Conservation (phyloP, 1,284 basidiomycete species). For the Cryptococcus sp. region DNA sequence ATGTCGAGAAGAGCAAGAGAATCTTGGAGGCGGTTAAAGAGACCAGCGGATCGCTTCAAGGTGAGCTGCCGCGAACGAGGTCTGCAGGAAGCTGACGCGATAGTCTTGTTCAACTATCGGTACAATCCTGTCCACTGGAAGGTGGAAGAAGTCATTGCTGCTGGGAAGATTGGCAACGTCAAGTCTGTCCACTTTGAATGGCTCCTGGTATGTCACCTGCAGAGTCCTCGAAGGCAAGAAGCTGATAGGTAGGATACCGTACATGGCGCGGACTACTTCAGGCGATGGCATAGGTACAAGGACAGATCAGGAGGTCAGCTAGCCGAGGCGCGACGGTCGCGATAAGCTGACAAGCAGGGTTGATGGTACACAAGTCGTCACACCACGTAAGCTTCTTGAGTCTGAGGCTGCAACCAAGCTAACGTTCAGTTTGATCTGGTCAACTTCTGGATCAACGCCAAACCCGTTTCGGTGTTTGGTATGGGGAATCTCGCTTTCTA, state of each 20-base stretch:
- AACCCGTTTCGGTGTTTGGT: conserved; percentile 53
- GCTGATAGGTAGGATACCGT: conserved; percentile 41
- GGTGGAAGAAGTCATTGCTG: conserved; percentile 52
- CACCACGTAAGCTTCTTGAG: conserved; percentile 47
- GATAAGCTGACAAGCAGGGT: conserved; percentile 6
- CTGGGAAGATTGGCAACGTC: conserved; percentile 54
- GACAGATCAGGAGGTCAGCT: conserved; percentile 50
- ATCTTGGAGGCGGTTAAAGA: conserved; percentile 51
- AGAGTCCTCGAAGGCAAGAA: background rate
- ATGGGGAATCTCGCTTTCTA: conserved; percentile 54
- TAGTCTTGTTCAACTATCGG: conserved; percentile 46
- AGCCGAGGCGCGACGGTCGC: background rate
- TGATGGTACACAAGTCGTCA: conserved; percentile 56
- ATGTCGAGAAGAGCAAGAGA: conserved; percentile 51
- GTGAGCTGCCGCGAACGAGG: conserved; percentile 13
- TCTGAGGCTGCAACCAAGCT: background rate
- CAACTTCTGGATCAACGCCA: conserved; percentile 56
- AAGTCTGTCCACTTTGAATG: conserved; percentile 57
- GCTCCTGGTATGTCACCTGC: conserved; percentile 44
- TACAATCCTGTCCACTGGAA: conserved; percentile 57
- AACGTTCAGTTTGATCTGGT: conserved; percentile 40
- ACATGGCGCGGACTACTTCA: conserved; percentile 57
- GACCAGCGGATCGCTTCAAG: conserved; percentile 45
- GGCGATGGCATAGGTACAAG: conserved; percentile 55
- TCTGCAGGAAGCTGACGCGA: conserved; percentile 5